Evolutionary conservation across 2,329 filamentous ascomycete species (phyloP).

Genomic region (Rhinocladiella similis): DNA sequence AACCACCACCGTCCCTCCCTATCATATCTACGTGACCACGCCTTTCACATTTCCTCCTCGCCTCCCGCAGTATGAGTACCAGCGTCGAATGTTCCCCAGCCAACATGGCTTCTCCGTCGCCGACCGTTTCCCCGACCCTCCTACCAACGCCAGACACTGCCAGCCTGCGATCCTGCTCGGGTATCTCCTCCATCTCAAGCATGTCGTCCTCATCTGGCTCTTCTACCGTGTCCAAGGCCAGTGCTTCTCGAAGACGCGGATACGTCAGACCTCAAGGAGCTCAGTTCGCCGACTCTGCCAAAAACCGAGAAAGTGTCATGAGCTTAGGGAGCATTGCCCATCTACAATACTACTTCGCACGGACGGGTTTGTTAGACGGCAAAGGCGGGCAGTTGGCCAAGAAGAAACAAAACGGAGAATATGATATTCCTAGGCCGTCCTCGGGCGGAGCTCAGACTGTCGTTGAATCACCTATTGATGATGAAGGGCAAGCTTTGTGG

Average conservation of each 20-base stretch:
- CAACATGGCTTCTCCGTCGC: slow-evolving; percentile 14
- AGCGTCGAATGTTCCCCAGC: slow-evolving; percentile 15
- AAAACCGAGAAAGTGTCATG: slow-evolving; percentile 90
- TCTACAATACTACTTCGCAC: slow-evolving; percentile 96
- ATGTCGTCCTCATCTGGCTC: slow-evolving; percentile 46
- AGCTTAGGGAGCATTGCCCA: slow-evolving; percentile 95
- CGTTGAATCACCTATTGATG: slow-evolving; percentile 54
- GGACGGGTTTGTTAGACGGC: slow-evolving; percentile 88
- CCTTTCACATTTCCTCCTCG: not conserved
- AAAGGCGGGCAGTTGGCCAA: slow-evolving; percentile 85
- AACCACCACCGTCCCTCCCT: not conserved
- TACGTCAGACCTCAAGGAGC: slow-evolving; percentile 87
- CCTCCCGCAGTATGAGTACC: slow-evolving; percentile 11
- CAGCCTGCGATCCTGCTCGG: slow-evolving; percentile 43
- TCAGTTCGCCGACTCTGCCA: slow-evolving; percentile 86
- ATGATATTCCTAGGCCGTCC: slow-evolving; percentile 42
- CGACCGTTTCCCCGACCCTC: slow-evolving; percentile 26
- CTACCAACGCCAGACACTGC: slow-evolving; percentile 20
- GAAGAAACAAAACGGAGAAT: slow-evolving; percentile 55
- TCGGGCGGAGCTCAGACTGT: slow-evolving; percentile 39
- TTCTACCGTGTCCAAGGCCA: slow-evolving; percentile 43
- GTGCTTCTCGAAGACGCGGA: slow-evolving; percentile 60
- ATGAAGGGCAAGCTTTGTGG: slow-evolving; percentile 42
- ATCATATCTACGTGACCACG: not conserved
- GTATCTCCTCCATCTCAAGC: slow-evolving; percentile 46